Base-by-base conservation (phyloP, 2,329 filamentous ascomycete genomes). In the Fusarium sp. region DNA sequence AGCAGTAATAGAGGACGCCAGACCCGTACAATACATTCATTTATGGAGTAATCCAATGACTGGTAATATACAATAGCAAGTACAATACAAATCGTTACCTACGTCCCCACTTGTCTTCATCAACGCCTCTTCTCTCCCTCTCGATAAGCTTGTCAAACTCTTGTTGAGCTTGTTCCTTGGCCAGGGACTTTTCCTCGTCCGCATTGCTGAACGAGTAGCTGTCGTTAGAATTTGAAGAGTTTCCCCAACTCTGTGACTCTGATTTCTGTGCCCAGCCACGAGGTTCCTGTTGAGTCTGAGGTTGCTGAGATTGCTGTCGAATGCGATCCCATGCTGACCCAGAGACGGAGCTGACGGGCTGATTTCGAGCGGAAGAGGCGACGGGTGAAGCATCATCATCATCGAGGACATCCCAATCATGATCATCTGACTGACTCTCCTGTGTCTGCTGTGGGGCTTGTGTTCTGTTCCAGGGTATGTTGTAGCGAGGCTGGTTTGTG, bases 61-160 rank as follows among this genome's bases (percentile, higher is more conserved):
- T 62, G 45, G 20, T 72, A 50, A 34, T 66, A 48, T 61, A 67
- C 32, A 61, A 60, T 39, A 27, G 72, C 58, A 64, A 41, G 64
- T 73, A 61, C 43, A 73, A 37, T 39, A n/a, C 25, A 39, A 39
- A 50, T 43, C 18, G 37, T 50, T 39, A 43, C 37, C 66, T 57
- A 79, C 80, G 83, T 6, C 78, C 69, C 6, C 64, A 70, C 30
- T 77, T 52, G 10, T 78, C 60, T 82, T 80, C 6, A 52, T 81
- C 80, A 5, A 64, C 67, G 25, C 80, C 81, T 18, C 70, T 77
- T 25, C 84, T 80, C 67, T 89, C 87, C 16, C 82, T 80, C 48
- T 89, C 87, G 4, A 89, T 66, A 67, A 88, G 80, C 23, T 81
- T 81, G 68, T 89, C 87, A 72, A 89, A 89, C 34, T 89, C 86